phyloP scores from a whole-genome alignment of 1,284 basidiomycete species.

The Cryptococcus floricola region DNA sequence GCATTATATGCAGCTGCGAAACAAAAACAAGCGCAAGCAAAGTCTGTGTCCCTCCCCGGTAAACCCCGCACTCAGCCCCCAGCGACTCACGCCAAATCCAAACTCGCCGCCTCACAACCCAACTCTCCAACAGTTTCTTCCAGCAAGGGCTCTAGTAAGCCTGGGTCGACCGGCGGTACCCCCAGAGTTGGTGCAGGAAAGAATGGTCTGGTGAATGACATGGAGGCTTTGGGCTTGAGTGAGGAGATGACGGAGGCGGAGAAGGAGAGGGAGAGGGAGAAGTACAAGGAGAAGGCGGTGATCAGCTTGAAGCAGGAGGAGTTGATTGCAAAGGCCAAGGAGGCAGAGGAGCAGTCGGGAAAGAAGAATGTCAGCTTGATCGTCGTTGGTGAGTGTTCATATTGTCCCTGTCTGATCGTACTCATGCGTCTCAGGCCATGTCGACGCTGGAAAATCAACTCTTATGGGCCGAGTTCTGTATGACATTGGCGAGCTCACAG shows the following conservation, averaged over 20 bases:
- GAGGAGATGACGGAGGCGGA: slow-evolving; percentile 50
- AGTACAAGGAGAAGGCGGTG: slow-evolving; percentile 56
- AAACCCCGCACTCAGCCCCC: slow-evolving; percentile 25
- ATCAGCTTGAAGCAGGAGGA: slow-evolving; percentile 74
- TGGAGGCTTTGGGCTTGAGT: slow-evolving; percentile 68
- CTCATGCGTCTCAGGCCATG: slow-evolving; percentile 65
- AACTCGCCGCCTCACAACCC: slow-evolving; percentile 18
- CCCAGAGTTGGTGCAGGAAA: slow-evolving; percentile 46
- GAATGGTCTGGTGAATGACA: slow-evolving; percentile 56
- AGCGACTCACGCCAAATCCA: slow-evolving; percentile 12
- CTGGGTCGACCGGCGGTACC: slow-evolving; percentile 18
- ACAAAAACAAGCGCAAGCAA: slow-evolving; percentile 19
- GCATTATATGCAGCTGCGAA: slow-evolving; percentile 24
- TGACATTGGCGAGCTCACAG: slow-evolving; percentile 81
- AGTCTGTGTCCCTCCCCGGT: slow-evolving; percentile 38
- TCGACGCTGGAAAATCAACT: slow-evolving; percentile 98
- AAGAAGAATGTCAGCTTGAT: slow-evolving; percentile 80
- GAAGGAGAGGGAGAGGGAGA: slow-evolving; percentile 52
- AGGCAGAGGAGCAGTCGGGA: slow-evolving; percentile 55
- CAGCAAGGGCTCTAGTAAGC: slow-evolving; percentile 24
- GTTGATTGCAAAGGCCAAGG: slow-evolving; percentile 74
- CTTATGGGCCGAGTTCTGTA: slow-evolving; percentile 92
- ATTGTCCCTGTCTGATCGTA: neutral
- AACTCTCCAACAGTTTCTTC: slow-evolving; percentile 14
- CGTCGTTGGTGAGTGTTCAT: slow-evolving; percentile 70